Evolutionary conservation across 192 early-diverging fungal species (phyloP).

Genomic region (Podila clonocystis): DNA sequence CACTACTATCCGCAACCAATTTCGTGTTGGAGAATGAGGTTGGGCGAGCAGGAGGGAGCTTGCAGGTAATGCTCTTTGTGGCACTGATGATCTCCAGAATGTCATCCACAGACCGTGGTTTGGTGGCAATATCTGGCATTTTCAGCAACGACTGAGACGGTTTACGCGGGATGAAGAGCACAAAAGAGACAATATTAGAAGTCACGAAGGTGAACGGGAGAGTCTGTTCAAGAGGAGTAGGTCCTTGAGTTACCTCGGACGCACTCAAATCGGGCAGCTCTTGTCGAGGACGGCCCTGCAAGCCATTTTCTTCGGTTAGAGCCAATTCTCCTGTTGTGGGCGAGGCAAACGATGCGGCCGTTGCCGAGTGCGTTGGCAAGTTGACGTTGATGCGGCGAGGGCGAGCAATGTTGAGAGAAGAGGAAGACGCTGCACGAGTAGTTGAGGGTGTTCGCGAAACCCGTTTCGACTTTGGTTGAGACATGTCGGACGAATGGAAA

Average conservation of each 20-base stretch:
- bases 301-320: conserved; percentile 1
- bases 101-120: conserved; percentile 27
- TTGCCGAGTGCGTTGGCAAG: conserved; percentile 20
- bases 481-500: too few relatives aligned
- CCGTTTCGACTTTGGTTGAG: too few relatives aligned
- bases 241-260: conserved; percentile 21
- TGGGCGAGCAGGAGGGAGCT: conserved; percentile 9
- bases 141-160: conserved; percentile 25
- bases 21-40: conserved; percentile 9
- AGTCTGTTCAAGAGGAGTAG: background rate
- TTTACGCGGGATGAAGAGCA: background rate
- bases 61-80: conserved; percentile 2
- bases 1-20: background rate
- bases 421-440: conserved; percentile 1
- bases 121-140: conserved; percentile 41
- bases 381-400: conserved; percentile 38
- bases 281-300: conserved; percentile 18
- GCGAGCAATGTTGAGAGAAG: conserved; percentile 3
- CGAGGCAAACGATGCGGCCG: conserved; percentile 9
- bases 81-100: conserved; percentile 1
- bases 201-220: background rate
- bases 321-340: conserved; percentile 1
- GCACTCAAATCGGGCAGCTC: conserved; percentile 18
- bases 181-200: background rate
- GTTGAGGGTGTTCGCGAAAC: conserved; percentile 26